A percentile compares a stretch with the other conserved stretches of the same genome.
Evolutionary conservation across 2,329 filamentous ascomycete species (phyloP).

Genomic region (Arthrobotrys entomopaga): DNA sequence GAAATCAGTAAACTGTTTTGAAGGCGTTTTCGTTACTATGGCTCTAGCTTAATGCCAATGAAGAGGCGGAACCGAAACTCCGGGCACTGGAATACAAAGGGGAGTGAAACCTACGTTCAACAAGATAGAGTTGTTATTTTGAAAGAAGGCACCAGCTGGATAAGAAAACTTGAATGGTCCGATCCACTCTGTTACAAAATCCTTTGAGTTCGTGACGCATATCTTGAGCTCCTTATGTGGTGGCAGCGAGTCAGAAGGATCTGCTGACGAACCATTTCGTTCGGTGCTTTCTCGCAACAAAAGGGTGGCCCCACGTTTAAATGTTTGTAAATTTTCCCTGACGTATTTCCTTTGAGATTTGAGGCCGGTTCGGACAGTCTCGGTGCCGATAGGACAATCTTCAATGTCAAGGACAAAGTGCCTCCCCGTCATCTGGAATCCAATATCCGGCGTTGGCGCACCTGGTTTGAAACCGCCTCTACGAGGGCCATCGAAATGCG

Average conservation of each 20-base stretch:
- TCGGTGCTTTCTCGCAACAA: conserved; percentile 85
- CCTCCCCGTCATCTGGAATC: conserved; percentile 88
- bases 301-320: conserved; percentile 84
- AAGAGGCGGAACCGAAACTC: background rate
- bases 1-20: conserved; percentile 57
- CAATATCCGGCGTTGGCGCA: conserved; percentile 75
- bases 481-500: conserved; percentile 87
- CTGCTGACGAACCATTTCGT: conserved; percentile 68
- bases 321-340: conserved; percentile 74
- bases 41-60: background rate
- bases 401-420: conserved; percentile 89
- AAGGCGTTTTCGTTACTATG: background rate
- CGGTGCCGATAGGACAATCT: conserved; percentile 94
- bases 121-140: conserved; percentile 99
- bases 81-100: too few species aligned
- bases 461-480: conserved; percentile 64
- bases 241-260: conserved; percentile 67
- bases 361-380: conserved; percentile 82
- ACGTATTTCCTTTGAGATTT: conserved; percentile 81
- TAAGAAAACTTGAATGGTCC: conserved; percentile 86
- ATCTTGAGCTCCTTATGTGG: conserved; percentile 80
- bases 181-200: conserved; percentile 85
- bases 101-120: conserved; percentile 63
- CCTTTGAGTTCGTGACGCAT: conserved; percentile 87
- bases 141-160: conserved; percentile 94